Evolutionary conservation across 1,139 yeast species (phyloP), one percentile per base, ranked within the genome.

Genomic region (Eremothecium coryli): DNA sequence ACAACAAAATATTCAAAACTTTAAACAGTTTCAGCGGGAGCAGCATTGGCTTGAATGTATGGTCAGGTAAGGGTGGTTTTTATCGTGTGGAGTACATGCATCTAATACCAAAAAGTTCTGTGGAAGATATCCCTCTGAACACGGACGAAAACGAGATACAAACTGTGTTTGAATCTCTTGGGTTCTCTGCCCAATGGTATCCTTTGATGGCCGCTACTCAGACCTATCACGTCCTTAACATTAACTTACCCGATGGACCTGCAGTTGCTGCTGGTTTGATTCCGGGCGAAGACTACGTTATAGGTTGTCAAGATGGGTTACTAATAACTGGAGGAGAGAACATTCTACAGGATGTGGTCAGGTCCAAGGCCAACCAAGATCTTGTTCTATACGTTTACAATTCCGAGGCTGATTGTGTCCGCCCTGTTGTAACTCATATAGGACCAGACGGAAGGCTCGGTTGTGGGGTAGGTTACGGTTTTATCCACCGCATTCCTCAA

Each of bases 381-480:
- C 62, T 46, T 48, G 59, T 45, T 44, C 65, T 90, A 20, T 82
- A 81, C 52, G 95, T 88, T 1, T 90, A 88, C 60, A 90, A 90
- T 57, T 88, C 81, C 48, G 93, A 82, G 48, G 78, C 76, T 50
- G 93, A 88, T 54, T 70, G 82, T 5, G 76, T 85, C 32, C 70
- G 97, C 45, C 95, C 95, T 0, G 93, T 88, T 3, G 74, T 85
- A 0, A 85, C 88, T 15, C 66, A 73, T 36, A 85, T 88, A 2
- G 80, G 80, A 15, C 80, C 82, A 1, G 70, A 66, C 41, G 95
- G 95, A 0, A 65, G 86, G 23, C 64, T 90, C 28, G 98, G 98
- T 1, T 88, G 96, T 60, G 95, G 88, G 46, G 93, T 90, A 8
- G 97, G 96, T 0, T 88, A 86, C 52, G 97, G 97, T 0, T 66